Base-by-base conservation (phyloP, 2,329 filamentous ascomycete species). In the Aureobasidium sp. region DNA sequence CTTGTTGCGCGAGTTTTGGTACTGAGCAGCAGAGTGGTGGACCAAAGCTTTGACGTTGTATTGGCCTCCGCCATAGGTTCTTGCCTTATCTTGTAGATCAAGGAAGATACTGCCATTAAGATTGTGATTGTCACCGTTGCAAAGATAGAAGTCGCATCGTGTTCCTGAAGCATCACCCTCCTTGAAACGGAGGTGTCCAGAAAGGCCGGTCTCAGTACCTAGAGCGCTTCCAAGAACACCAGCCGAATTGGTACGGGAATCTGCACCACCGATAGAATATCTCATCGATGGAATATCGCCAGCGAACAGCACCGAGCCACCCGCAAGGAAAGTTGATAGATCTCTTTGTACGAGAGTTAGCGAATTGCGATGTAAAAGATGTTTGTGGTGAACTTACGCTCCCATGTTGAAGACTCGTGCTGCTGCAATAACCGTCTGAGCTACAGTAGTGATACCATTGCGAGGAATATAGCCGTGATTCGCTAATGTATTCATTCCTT, bases 381-480 rank as follows among this genome's bases (percentile, higher is more conserved):
- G 15, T 2, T 13, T 27, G 8, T 13, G 11, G 20, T 7, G 9
- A 23, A 60, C 56, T 13, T 15, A 60, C 56, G 59, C 59, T 50
- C 59, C 59, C 59, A 63, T 63, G 33, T 63, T 63, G 59, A 63
- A 63, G 70, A 69, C 36, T n/a, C 48, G 59, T n/a, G 59, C 59
- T 25, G 59, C 59, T 25, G 59, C 59, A 23, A 63, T 23, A 13
- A 55, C 38, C 3, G 61, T 55, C 29, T 64, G 48, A 11, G 61
- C 61, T 27, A 64, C 40, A 9, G 61, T 64, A 4, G 42, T 31
- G 31, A 64, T 55, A 23, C 68, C 68, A 29, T 68, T 67, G 50
- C 67, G 68, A 20, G 65, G 61, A 36, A 75, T 67, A 64, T 71
- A 73, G 47, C 70, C 71, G 56, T 73, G 71, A 59, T 73, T 73